These are phyloP conservation scores for Tetracladium marchalianum DNA, from an alignment of 495 filamentous ascomycete species.

Conservation along the genomic window DNA sequence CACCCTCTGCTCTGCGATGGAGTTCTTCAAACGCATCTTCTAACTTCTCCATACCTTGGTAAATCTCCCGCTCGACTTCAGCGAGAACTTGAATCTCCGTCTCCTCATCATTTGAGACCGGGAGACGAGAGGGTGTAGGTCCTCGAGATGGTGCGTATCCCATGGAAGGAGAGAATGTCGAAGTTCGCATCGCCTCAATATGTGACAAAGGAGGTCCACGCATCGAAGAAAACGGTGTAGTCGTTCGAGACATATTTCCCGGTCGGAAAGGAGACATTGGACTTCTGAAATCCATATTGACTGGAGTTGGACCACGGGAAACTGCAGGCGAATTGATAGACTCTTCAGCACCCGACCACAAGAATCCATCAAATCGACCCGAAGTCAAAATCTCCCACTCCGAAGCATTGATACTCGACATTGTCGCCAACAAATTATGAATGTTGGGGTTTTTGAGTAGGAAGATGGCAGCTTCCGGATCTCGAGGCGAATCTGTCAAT, in stretches of 20 bases:
- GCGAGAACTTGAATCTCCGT: conserved; percentile 82
- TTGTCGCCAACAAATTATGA: conserved; percentile 78
- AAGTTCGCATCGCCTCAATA: conserved; percentile 8
- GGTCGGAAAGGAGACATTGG: conserved; percentile 16
- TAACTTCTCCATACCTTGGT: conserved; percentile 82
- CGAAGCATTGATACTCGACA: conserved; percentile 71
- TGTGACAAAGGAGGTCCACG: not conserved
- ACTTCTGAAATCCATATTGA: conserved; percentile 22
- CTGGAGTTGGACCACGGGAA: conserved; percentile 45
- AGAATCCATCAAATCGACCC: conserved; percentile 93
- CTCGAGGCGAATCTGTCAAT: conserved; percentile 57
- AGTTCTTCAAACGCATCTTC: conserved; percentile 94
- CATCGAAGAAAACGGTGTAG: conserved; percentile 10
- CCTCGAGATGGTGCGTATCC: conserved; percentile 30
- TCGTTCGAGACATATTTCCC: conserved; percentile 12
- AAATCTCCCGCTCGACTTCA: conserved; percentile 89
- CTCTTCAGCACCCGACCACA: conserved; percentile 82
- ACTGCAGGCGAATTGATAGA: conserved; percentile 29
- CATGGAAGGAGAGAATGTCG: conserved; percentile 28
- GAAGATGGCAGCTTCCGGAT: conserved; percentile 79
- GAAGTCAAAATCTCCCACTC: conserved; percentile 97
- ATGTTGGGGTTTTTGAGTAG: conserved; percentile 73
- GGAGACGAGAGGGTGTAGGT: conserved; percentile 31
- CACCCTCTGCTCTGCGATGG: conserved; percentile 71
- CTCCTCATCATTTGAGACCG: conserved; percentile 88